phyloP scores from a whole-genome alignment of 2,329 filamentous ascomycete species.

The Celoporthe dispersa region DNA sequence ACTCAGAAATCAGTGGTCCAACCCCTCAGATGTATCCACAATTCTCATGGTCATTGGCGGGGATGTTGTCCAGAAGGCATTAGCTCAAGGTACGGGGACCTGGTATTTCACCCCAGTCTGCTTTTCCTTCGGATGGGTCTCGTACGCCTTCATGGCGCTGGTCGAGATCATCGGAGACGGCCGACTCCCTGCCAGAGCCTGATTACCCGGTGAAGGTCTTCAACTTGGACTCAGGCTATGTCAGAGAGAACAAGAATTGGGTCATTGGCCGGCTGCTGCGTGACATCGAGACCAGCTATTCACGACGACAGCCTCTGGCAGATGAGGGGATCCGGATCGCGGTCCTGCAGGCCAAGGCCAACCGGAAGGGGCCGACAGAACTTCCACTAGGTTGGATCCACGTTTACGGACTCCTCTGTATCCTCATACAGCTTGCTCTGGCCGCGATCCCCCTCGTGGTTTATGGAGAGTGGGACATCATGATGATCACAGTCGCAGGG shows the following conservation, averaged over 20 bases:
- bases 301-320: background rate
- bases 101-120: constrained; percentile 33
- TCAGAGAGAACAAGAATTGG: constrained; percentile 30
- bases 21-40: constrained; percentile 27
- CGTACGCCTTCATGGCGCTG: constrained; percentile 32
- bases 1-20: constrained; percentile 28
- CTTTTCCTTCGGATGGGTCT: constrained; percentile 35
- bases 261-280: constrained; percentile 27
- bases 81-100: constrained; percentile 31
- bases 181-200: constrained; percentile 28
- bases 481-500: constrained; percentile 45
- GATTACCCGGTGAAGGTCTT: constrained; percentile 33
- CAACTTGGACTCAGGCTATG: constrained; percentile 32
- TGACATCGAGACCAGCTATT: constrained; percentile 20
- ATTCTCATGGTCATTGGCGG: constrained; percentile 33
- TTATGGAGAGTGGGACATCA: constrained; percentile 43
- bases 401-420: constrained; percentile 33
- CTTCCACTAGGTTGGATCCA: constrained; percentile 27
- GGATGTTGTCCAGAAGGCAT: constrained; percentile 31
- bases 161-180: constrained; percentile 31
- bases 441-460: constrained; percentile 40
- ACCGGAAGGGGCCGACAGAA: constrained; percentile 27
- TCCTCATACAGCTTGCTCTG: constrained; percentile 40
- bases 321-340: constrained; percentile 31
- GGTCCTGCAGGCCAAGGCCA: constrained; percentile 32